Evolutionary conservation across 306 rosid genomes (phyloP).

Genomic region (Lagenaria siceraria): DNA sequence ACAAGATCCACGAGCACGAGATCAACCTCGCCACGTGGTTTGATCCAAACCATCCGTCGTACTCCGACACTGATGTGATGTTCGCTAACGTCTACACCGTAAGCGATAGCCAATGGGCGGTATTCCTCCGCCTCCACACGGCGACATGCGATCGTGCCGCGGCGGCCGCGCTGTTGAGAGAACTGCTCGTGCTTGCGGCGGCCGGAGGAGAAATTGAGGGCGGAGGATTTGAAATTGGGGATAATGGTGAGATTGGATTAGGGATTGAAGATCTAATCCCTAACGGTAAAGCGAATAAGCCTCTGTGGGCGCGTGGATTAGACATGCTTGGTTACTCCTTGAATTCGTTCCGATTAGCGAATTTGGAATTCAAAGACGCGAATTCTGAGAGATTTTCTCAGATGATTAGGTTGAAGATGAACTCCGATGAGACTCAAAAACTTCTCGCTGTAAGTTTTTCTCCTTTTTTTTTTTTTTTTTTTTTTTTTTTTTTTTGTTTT

Average conservation of each 20-base stretch:
- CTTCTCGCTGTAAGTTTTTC: constrained; percentile 55
- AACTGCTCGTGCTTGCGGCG: constrained; percentile 12
- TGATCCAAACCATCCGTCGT: constrained; percentile 3
- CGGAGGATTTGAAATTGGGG: constrained; percentile 22
- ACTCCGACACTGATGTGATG: constrained; percentile 25
- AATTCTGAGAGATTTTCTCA: constrained; percentile 30
- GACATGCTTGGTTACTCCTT: constrained; percentile 87
- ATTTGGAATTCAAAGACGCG: constrained; percentile 40
- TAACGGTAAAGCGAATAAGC: constrained; percentile 36
- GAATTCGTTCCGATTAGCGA: constrained; percentile 48
- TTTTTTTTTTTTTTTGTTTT: too few species aligned
- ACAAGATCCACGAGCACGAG: constrained; percentile 53
- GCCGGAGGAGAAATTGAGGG: constrained; percentile 4
- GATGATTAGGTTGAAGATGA: constrained; percentile 41
- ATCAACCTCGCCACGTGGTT: constrained; percentile 51
- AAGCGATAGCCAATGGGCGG: constrained; percentile 24
- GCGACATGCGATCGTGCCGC: constrained; percentile 57
- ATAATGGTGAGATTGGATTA: constrained; percentile 19
- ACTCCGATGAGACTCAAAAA: constrained; percentile 24
- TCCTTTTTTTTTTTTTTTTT: too few species aligned
- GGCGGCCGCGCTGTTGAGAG: constrained; percentile 45
- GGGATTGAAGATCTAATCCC: constrained; percentile 73
- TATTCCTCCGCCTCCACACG: constrained; percentile 66
- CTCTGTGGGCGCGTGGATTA: constrained; percentile 88
- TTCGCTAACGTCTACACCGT: constrained; percentile 34